These are phyloP conservation scores for Salix caprea DNA, from an alignment of 345 rosid species.

Conservation along the genomic window DNA sequence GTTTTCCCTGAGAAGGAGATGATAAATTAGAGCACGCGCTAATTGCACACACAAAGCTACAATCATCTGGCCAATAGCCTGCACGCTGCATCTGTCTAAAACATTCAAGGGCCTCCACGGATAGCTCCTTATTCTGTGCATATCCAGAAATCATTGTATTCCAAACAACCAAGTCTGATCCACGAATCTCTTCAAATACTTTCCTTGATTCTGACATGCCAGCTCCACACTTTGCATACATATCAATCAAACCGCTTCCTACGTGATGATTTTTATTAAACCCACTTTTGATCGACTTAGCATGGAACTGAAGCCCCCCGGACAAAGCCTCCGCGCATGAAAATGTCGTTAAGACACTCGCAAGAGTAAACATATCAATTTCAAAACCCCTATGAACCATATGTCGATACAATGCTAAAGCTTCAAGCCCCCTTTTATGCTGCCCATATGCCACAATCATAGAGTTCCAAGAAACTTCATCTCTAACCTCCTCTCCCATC, in stretches of 20 bases:
- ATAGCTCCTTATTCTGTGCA: constrained; percentile 56
- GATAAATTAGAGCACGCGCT: constrained; percentile 74
- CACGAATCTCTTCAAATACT: constrained; percentile 60
- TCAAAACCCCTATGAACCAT: constrained; percentile 50
- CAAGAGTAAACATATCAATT: constrained; percentile 73
- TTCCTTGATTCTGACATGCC: constrained; percentile 49
- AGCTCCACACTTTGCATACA: constrained; percentile 74
- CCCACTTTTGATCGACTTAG: constrained; percentile 59
- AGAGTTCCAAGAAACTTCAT: constrained; percentile 92
- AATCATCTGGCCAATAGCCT: constrained; percentile 76
- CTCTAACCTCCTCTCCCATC: constrained; percentile 49
- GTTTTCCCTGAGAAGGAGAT: constrained; percentile 77
- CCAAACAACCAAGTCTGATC: constrained; percentile 78
- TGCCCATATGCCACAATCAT: constrained; percentile 89
- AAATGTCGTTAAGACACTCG: constrained; percentile 75
- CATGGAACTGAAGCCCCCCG: constrained; percentile 86
- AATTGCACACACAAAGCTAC: constrained; percentile 73
- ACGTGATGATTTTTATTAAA: constrained; percentile 70
- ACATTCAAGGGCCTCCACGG: constrained; percentile 63
- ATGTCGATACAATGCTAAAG: constrained; percentile 60
- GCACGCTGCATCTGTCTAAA: constrained; percentile 53
- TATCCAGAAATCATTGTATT: constrained; percentile 89
- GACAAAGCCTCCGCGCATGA: constrained; percentile 48
- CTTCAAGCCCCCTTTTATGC: constrained; percentile 62
- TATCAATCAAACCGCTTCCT: constrained; percentile 84